phyloP scores from a whole-genome alignment of 164 flowering plant species.

The Akebia trifoliata region DNA sequence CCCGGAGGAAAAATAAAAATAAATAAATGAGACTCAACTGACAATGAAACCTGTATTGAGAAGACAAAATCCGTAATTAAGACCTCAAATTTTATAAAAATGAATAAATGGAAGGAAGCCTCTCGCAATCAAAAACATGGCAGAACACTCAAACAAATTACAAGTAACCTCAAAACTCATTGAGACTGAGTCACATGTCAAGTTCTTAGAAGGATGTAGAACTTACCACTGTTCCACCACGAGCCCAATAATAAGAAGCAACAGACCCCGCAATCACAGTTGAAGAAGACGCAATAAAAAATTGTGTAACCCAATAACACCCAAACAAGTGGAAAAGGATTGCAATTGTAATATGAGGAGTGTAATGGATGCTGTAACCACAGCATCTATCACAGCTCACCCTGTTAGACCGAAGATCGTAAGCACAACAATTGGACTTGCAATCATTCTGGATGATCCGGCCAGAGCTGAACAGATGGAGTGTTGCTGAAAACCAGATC shows the following conservation, averaged over 20 bases:
- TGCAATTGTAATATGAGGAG: slow-evolving; percentile 75
- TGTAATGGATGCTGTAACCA: slow-evolving; percentile 79
- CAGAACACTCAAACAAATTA: background rate
- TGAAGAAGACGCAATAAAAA: slow-evolving; percentile 77
- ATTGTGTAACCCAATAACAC: slow-evolving; percentile 93
- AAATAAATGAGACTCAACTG: background rate
- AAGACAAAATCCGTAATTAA: too few relatives aligned
- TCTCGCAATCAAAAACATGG: background rate
- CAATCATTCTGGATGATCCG: slow-evolving; percentile 66
- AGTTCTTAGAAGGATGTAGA: background rate
- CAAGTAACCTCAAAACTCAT: background rate
- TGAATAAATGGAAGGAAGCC: too few relatives aligned
- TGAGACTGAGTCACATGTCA: background rate
- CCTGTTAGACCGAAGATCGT: slow-evolving; percentile 56
- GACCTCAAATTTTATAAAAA: too few relatives aligned
- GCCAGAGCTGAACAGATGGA: slow-evolving; percentile 88
- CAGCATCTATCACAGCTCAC: slow-evolving; percentile 84
- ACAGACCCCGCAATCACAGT: slow-evolving; percentile 98
- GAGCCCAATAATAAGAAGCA: slow-evolving; percentile 98
- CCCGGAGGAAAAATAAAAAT: background rate
- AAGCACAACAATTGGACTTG: slow-evolving; percentile 74
- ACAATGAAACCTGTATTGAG: too few relatives aligned
- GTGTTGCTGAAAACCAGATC: slow-evolving; percentile 87
- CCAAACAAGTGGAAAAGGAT: slow-evolving; percentile 91
- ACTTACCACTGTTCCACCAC: slow-evolving; percentile 75